phyloP scores from a whole-genome alignment of 306 rosid genomes.

The Glycine soja region DNA sequence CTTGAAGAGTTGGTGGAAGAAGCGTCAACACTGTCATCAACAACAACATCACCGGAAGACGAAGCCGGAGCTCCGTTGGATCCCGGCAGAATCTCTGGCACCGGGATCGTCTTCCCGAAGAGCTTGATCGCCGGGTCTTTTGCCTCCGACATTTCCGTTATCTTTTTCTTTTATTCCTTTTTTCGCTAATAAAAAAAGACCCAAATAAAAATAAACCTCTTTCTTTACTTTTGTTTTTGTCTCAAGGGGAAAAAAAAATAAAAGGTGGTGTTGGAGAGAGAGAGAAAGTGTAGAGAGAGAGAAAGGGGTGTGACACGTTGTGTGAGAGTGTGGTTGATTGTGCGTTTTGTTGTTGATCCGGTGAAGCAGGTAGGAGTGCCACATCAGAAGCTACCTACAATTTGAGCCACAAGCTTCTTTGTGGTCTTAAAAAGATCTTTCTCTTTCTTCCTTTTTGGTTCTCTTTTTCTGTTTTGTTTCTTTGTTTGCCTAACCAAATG shows the following conservation, averaged over 20 bases:
- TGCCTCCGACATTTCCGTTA: constrained; percentile 58
- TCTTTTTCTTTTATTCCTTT: neutral
- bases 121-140: constrained; percentile 73
- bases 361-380: constrained; percentile 47
- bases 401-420: constrained; percentile 50
- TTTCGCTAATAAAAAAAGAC: neutral
- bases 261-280: constrained; percentile 13
- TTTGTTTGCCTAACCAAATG: neutral
- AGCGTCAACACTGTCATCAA: constrained; percentile 35
- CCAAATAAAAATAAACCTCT: neutral
- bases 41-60: constrained; percentile 13
- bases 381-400: constrained; percentile 42
- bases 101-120: constrained; percentile 77
- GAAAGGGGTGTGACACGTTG: constrained; percentile 47
- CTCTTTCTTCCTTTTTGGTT: constrained; percentile 45
- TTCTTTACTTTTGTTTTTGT: constrained; percentile 14
- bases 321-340: constrained; percentile 34
- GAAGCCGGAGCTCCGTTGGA: constrained; percentile 19
- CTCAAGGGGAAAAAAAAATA: neutral
- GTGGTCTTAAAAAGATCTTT: constrained; percentile 51
- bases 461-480: constrained; percentile 8
- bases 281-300: constrained; percentile 24
- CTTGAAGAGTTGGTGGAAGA: constrained; percentile 45
- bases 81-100: constrained; percentile 49
- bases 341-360: constrained; percentile 48